phyloP scores from a whole-genome alignment of 2,329 filamentous ascomycete species.

The Cyphellophora attinorum region DNA sequence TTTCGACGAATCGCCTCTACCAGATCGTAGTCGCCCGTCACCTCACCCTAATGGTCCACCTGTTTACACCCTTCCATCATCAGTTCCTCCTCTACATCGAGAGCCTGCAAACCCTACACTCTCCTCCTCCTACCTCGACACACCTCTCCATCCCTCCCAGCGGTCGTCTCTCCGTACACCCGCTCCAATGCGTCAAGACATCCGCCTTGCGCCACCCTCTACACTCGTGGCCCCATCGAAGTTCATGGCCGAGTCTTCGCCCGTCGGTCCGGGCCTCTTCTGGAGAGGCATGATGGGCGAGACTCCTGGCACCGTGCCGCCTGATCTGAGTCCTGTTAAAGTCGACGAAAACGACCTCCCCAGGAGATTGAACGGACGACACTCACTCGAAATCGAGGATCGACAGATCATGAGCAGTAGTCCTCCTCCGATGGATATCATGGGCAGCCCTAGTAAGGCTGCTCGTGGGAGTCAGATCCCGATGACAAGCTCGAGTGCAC shows the following conservation, averaged over 20 bases:
- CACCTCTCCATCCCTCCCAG: constrained; percentile 27
- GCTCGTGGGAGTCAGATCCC: constrained; percentile 18
- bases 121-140: constrained; percentile 40
- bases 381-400: constrained; percentile 18
- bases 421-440: constrained; percentile 36
- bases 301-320: constrained; percentile 18
- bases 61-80: constrained; percentile 14
- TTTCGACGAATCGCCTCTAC: constrained; percentile 31
- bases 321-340: constrained; percentile 39
- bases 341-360: constrained; percentile 20
- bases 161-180: constrained; percentile 38
- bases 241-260: constrained; percentile 42
- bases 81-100: constrained; percentile 15
- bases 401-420: constrained; percentile 34
- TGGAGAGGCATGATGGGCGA: constrained; percentile 35
- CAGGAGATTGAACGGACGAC: constrained; percentile 20
- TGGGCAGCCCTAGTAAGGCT: constrained; percentile 33
- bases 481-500: constrained; percentile 23
- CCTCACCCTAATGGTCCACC: constrained; percentile 14
- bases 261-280: constrained; percentile 32
- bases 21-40: constrained; percentile 21
- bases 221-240: constrained; percentile 40
- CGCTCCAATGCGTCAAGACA: constrained; percentile 38
- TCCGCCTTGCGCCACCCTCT: constrained; percentile 37
- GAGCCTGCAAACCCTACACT: constrained; percentile 32